A percentile compares a stretch with the other conserved stretches of the same genome.
Conservation (phyloP, 805 yeast species). For the Ascoidea rubescens region DNA sequence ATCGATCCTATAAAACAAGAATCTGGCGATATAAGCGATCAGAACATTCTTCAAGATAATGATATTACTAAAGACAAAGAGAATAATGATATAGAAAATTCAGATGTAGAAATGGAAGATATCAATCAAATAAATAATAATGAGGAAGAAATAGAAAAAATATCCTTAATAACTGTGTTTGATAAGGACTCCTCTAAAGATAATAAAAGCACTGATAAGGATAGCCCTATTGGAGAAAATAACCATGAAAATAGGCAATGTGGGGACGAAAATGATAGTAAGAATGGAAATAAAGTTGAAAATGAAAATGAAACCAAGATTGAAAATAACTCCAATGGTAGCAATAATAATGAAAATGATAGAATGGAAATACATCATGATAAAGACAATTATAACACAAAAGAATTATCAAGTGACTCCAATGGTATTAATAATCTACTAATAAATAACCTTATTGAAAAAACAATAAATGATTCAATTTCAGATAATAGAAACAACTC, state of each 20-base stretch:
- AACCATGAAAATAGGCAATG: conserved; percentile 13
- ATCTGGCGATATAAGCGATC: neutral
- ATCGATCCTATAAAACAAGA: neutral
- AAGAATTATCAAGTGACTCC: too few relatives aligned
- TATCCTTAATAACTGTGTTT: too few relatives aligned
- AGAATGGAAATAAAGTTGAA: too few relatives aligned
- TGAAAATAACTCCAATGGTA: too few relatives aligned
- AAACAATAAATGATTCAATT: too few relatives aligned
- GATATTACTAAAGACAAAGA: conserved; percentile 12
- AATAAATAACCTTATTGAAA: too few relatives aligned
- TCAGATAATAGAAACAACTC: too few relatives aligned
- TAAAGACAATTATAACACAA: too few relatives aligned
- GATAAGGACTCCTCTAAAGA: conserved; percentile 7
- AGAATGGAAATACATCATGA: too few relatives aligned
- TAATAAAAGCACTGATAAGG: conserved; percentile 6
- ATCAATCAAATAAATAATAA: conserved; percentile 14
- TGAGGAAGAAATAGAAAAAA: conserved; percentile 14
- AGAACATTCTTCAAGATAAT: conserved; percentile 6
- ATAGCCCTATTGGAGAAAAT: conserved; percentile 6
- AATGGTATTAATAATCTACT: too few relatives aligned
- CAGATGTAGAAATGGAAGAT: conserved; percentile 15
- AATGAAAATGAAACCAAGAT: too few relatives aligned
- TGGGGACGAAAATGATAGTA: conserved; percentile 2
- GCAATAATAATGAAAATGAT: too few relatives aligned
- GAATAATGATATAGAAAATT: conserved; percentile 8